Evolutionary conservation across 495 filamentous ascomycete species (phyloP).

Genomic region (Cenococcum geophilum): DNA sequence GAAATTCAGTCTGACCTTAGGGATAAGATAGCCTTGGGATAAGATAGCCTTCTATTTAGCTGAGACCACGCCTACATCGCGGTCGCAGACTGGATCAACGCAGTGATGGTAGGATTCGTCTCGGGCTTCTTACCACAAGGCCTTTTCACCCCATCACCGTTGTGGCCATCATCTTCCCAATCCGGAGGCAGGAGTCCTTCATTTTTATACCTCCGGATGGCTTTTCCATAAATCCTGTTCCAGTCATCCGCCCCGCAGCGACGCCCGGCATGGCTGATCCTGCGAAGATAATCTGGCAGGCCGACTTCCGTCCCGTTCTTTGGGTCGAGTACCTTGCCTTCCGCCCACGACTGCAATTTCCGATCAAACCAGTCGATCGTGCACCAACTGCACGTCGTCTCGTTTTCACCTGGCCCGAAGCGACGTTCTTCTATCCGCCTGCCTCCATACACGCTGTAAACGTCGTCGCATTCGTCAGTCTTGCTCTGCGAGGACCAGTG

Average conservation of each 20-base stretch:
- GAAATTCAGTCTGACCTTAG: too few species aligned
- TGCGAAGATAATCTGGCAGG: slow-evolving; percentile 16
- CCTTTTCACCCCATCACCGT: background rate
- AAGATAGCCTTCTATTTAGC: background rate
- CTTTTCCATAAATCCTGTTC: slow-evolving; percentile 11
- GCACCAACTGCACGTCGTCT: slow-evolving; percentile 16
- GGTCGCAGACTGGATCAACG: background rate
- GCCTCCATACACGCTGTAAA: background rate
- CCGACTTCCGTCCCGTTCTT: slow-evolving; percentile 6
- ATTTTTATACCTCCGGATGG: slow-evolving; percentile 12
- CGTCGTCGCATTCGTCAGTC: slow-evolving; percentile 2
- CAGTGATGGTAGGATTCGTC: background rate
- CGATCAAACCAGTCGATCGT: slow-evolving; percentile 18
- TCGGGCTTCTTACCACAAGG: background rate
- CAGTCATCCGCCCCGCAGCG: slow-evolving; percentile 15
- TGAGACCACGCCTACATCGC: background rate
- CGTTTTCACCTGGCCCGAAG: slow-evolving; percentile 5
- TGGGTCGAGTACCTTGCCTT: slow-evolving; percentile 9
- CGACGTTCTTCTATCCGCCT: background rate
- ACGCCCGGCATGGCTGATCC: slow-evolving; percentile 7
- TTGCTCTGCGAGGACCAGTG: background rate
- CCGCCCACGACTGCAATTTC: slow-evolving; percentile 12
- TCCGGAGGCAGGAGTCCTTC: slow-evolving; percentile 10
- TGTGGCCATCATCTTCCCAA: slow-evolving; percentile 11
- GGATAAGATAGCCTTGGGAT: too few species aligned